These are phyloP conservation scores for Sparassis latifolia DNA, from an alignment of 1,284 basidiomycete genomes.

Conservation along the genomic window DNA sequence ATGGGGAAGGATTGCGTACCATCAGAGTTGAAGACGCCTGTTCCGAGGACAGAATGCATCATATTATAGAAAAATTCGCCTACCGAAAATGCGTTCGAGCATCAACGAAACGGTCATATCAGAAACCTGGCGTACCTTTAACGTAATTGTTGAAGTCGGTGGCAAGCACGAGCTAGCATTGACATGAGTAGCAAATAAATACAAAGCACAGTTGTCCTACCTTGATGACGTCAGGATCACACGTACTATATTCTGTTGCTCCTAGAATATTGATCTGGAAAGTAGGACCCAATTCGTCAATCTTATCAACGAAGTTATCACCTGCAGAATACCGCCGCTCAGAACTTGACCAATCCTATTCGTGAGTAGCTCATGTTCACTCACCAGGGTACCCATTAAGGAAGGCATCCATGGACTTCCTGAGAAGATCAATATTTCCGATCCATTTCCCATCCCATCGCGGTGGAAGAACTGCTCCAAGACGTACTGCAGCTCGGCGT, in stretches of 20 bases:
- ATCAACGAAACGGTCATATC: background rate
- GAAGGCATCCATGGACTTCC: too few species aligned
- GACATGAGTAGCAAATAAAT: background rate
- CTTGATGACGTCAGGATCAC: background rate
- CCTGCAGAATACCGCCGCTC: background rate
- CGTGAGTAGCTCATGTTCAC: too few species aligned
- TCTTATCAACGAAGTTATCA: background rate
- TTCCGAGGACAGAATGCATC: conserved; percentile 31
- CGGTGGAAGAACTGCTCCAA: background rate
- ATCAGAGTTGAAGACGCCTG: conserved; percentile 36
- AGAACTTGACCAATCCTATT: too few species aligned
- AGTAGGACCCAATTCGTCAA: background rate
- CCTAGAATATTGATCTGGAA: background rate
- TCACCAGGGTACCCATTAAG: too few species aligned
- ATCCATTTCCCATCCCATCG: background rate
- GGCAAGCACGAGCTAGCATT: conserved; percentile 9
- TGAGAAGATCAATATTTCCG: background rate
- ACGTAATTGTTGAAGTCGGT: conserved; percentile 15
- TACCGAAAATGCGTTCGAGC: background rate
- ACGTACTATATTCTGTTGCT: background rate
- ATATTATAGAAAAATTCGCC: conserved; percentile 9
- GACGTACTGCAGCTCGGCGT: background rate
- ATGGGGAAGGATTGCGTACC: background rate
- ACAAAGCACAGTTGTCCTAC: background rate
- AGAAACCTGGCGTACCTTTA: conserved; percentile 8